A percentile compares a stretch with the other conserved stretches of the same genome.
These are phyloP conservation scores for Metschnikowia peoriensis DNA, from an alignment of 805 yeast species.

Conservation along the genomic window DNA sequence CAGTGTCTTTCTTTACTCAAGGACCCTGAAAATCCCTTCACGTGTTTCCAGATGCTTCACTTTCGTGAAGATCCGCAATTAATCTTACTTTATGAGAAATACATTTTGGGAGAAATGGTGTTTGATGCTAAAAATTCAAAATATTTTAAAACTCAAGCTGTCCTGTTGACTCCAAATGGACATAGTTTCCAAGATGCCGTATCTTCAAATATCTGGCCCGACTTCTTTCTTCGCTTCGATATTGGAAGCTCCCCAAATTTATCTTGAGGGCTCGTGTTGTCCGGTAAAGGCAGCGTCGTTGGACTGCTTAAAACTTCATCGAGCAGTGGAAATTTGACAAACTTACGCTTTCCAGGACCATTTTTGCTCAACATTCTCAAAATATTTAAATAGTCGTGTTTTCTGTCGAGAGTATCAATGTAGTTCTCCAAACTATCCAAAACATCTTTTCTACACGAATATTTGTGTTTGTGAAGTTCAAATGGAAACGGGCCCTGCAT, in stretches of 20 bases:
- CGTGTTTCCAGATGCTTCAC: too few relatives aligned
- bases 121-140: too few relatives aligned
- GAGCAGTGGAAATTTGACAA: constrained; percentile 10
- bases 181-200: neutral
- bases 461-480: constrained; percentile 2
- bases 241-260: neutral
- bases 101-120: too few relatives aligned
- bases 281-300: neutral
- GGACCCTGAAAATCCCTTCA: too few relatives aligned
- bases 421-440: neutral
- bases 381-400: neutral
- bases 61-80: too few relatives aligned
- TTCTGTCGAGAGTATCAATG: neutral
- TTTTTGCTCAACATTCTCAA: neutral
- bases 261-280: neutral
- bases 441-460: constrained; percentile 1
- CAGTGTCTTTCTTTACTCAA: too few relatives aligned
- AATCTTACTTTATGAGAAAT: too few relatives aligned
- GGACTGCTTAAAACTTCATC: constrained; percentile 5
- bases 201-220: neutral
- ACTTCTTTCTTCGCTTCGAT: neutral
- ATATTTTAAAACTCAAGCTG: too few relatives aligned
- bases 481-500: constrained; percentile 4
- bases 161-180: constrained; percentile 1
- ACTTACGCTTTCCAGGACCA: neutral